Conservation (phyloP, 2,329 filamentous ascomycete genomes). For the Cercospora sp. region DNA sequence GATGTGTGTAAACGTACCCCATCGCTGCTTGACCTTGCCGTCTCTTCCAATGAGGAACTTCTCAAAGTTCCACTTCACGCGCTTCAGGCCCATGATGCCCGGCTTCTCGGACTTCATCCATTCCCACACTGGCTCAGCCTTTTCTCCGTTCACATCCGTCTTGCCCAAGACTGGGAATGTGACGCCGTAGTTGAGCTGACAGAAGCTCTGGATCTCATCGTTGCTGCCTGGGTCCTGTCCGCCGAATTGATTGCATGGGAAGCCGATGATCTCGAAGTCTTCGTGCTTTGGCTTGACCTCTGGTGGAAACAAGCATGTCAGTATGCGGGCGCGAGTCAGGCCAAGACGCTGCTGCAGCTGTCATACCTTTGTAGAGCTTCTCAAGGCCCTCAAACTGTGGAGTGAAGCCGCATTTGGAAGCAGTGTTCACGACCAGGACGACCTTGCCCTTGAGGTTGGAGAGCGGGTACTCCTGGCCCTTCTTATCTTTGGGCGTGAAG, state of each 20-base stretch:
- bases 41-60: conserved; percentile 91
- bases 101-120: conserved; percentile 73
- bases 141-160: conserved; percentile 87
- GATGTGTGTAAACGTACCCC: conserved; percentile 50
- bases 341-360: background rate
- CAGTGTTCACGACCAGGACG: conserved; percentile 94
- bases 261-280: conserved; percentile 85
- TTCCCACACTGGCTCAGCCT: conserved; percentile 75
- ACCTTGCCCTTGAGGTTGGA: conserved; percentile 82
- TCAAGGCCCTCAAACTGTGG: conserved; percentile 92
- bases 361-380: conserved; percentile 73
- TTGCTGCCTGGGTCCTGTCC: conserved; percentile 79
- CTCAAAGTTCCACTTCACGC: conserved; percentile 99
- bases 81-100: conserved; percentile 82
- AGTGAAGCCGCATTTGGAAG: conserved; percentile 98
- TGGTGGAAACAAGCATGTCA: conserved; percentile 16
- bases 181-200: conserved; percentile 92
- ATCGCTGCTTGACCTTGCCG: conserved; percentile 80
- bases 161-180: conserved; percentile 89
- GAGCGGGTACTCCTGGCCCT: conserved; percentile 71
- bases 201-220: conserved; percentile 67
- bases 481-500: conserved; percentile 69
- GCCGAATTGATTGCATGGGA: conserved; percentile 98
- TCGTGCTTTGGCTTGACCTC: conserved; percentile 66
- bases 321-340: background rate